Conservation (phyloP, 805 yeast species). For the Wickerhamomyces queroliae region DNA sequence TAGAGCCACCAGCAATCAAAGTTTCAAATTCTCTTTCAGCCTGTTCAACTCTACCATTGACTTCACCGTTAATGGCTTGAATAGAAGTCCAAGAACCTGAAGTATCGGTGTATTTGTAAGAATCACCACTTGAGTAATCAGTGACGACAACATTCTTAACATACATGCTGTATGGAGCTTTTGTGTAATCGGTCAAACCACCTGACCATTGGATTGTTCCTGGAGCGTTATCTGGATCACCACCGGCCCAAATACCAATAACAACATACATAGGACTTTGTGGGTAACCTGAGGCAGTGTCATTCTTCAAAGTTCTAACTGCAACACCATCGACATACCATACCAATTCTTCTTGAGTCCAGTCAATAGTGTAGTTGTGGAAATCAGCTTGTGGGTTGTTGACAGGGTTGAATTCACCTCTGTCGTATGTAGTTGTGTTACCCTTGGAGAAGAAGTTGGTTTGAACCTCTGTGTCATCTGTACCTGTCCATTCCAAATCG, state of each 20-base stretch:
- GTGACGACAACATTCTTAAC: slow-evolving; percentile 55
- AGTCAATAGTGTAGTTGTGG: slow-evolving; percentile 81
- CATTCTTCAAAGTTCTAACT: slow-evolving; percentile 56
- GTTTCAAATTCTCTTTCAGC: slow-evolving; percentile 39
- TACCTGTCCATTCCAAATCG: slow-evolving; percentile 84
- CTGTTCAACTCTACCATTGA: slow-evolving; percentile 50
- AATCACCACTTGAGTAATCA: slow-evolving; percentile 62
- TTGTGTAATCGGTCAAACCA: slow-evolving; percentile 57
- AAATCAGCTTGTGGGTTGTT: slow-evolving; percentile 48
- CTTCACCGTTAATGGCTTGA: slow-evolving; percentile 46
- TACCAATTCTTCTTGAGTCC: slow-evolving; percentile 60
- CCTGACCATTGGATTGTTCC: slow-evolving; percentile 86
- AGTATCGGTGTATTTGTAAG: slow-evolving; percentile 48
- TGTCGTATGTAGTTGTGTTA: slow-evolving; percentile 64
- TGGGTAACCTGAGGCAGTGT: slow-evolving; percentile 68
- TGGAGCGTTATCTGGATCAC: slow-evolving; percentile 54
- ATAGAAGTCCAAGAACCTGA: slow-evolving; percentile 60
- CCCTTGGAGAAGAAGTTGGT: slow-evolving; percentile 82
- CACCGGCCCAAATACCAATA: slow-evolving; percentile 80
- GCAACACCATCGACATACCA: slow-evolving; percentile 72
- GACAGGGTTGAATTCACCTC: slow-evolving; percentile 69
- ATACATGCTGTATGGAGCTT: slow-evolving; percentile 66
- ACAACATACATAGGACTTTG: slow-evolving; percentile 80
- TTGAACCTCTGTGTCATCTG: slow-evolving; percentile 69
- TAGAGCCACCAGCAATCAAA: slow-evolving; percentile 27